Evolutionary conservation across 169 alveolate genomes (phyloP), one percentile per base, ranked within the genome.

Genomic region (Plasmodium fragile): DNA sequence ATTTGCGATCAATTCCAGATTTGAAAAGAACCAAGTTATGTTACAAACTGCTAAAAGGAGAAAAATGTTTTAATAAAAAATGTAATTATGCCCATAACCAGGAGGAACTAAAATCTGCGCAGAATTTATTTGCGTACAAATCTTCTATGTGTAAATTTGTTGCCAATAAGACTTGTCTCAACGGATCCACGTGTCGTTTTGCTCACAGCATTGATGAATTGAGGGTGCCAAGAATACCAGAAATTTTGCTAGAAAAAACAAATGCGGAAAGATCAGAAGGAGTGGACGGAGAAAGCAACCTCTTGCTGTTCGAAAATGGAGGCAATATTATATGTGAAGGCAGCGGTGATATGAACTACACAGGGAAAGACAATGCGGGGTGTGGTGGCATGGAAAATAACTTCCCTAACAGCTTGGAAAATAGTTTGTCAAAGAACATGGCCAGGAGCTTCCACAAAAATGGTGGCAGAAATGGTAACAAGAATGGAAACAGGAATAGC

Each of bases 61-160:
- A 75, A 45, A 72, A 82, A 36, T 90, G 94, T 41, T 65, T 93
- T 65, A 83, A 91, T 69, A 83, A 78, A 43, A 95, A 93, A 28
- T 95, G 97, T 91, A 95, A 94, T 65, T 95, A 95, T 85, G 97
- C 97, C 22, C 97, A 95, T 71, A 70, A 80, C 90, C 95, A 75
- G 34, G 94, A 83, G 34, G 97, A 95, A 84, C 83, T 95, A 82
- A 92, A 96, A 69, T 95, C 94, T 34, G 95, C 95, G 34, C 97
- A 95, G 45, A 95, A 94, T 71, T 95, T 94, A 36, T 93, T 94
- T 75, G 94, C 95, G 82, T 95, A 93, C 90, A 95, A 95, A 39
- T 94, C 97, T 32, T 93, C 85, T 73, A 81, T 95, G 87, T 95
- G 97, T 55, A 95, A 95, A 65, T 95, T 94, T 82, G 92, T 95